A percentile compares a stretch with the other conserved stretches of the same genome.
Conservation (phyloP, 805 yeast genomes). For the Nadsonia fulvescens region DNA sequence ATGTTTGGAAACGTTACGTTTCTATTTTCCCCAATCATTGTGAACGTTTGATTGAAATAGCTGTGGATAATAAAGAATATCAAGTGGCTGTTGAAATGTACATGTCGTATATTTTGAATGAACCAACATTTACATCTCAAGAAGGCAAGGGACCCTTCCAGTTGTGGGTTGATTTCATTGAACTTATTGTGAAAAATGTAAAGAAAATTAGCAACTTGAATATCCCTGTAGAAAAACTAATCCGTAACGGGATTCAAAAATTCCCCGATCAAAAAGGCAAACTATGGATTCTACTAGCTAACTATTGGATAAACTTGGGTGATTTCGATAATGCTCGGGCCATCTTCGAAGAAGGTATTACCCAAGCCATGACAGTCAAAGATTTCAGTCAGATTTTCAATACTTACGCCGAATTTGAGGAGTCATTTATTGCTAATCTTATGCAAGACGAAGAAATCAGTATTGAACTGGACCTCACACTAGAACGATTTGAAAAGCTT, state of each 20-base stretch:
- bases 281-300: constrained; percentile 29
- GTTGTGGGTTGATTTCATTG: constrained; percentile 29
- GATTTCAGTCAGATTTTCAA: constrained; percentile 55
- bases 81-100: constrained; percentile 18
- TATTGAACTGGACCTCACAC: constrained; percentile 24
- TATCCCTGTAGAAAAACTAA: constrained; percentile 21
- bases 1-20: constrained; percentile 20
- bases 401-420: constrained; percentile 42
- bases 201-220: constrained; percentile 1
- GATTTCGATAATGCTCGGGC: constrained; percentile 23
- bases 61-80: constrained; percentile 6
- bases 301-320: constrained; percentile 26
- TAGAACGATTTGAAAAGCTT: constrained; percentile 34
- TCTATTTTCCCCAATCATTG: constrained; percentile 12
- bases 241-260: constrained; percentile 19
- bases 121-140: constrained; percentile 20
- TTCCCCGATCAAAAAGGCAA: constrained; percentile 46
- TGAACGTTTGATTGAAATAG: constrained; percentile 12
- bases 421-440: constrained; percentile 22
- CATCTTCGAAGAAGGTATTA: constrained; percentile 31
- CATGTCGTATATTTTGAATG: constrained; percentile 20
- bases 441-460: constrained; percentile 14
- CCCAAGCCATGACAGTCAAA: constrained; percentile 28
- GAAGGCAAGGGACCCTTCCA: constrained; percentile 28
- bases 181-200: constrained; percentile 19